phyloP scores from a whole-genome alignment of 2,329 filamentous ascomycete genomes.

The Trichophyton equinum region DNA sequence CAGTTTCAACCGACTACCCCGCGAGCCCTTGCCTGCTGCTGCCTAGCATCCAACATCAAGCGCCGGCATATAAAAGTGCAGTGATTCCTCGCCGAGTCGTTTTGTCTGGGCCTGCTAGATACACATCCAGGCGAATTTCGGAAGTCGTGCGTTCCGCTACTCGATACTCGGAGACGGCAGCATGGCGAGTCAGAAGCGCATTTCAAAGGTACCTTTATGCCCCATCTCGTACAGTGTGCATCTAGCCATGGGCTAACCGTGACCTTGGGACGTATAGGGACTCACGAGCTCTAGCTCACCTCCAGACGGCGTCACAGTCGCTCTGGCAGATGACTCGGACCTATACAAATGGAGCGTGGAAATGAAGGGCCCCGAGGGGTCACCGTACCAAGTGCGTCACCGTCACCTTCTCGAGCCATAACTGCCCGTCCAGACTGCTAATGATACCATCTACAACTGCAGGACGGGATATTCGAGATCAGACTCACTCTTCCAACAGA shows the following conservation, averaged over 20 bases:
- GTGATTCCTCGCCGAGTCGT: not conserved
- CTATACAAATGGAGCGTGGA: conserved; percentile 56
- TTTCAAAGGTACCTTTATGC: conserved; percentile 27
- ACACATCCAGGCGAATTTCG: not conserved
- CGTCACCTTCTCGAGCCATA: not conserved
- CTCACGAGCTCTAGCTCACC: conserved; percentile 47
- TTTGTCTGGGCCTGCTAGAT: not conserved
- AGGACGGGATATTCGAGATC: conserved; percentile 64
- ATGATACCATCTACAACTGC: not conserved
- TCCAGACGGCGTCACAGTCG: conserved; percentile 45
- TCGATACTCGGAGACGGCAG: not conserved
- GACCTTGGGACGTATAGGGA: conserved; percentile 39
- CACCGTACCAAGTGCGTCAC: conserved; percentile 49
- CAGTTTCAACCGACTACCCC: not conserved
- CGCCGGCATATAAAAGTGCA: not conserved
- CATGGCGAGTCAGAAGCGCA: conserved; percentile 36
- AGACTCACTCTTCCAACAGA: conserved; percentile 72
- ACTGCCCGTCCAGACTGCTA: not conserved
- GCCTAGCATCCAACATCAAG: not conserved
- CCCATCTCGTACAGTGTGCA: not conserved
- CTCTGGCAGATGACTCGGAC: conserved; percentile 49
- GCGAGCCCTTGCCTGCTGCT: not conserved
- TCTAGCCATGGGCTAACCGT: not conserved
- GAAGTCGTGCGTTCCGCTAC: not conserved
- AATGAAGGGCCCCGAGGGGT: conserved; percentile 53